Evolutionary conservation across 169 alveolate species (phyloP).

Genomic region (Babesia ovata): DNA sequence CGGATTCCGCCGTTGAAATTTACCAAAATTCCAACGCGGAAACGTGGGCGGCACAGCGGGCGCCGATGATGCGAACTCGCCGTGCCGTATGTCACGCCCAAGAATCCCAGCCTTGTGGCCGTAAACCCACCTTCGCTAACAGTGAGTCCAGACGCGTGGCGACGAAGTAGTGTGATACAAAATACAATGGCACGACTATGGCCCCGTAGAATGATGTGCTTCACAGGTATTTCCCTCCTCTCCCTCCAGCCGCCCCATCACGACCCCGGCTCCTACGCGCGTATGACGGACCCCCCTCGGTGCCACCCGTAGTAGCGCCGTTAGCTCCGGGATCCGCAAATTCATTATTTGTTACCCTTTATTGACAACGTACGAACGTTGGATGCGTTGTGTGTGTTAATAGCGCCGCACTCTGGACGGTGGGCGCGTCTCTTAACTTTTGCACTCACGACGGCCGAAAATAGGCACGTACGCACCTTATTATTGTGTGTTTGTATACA

Average conservation of each 20-base stretch:
- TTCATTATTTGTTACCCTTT: too few relatives aligned
- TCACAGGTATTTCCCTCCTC: neutral
- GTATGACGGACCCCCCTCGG: neutral
- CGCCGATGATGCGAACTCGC: neutral
- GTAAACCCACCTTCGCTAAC: slow-evolving; percentile 38
- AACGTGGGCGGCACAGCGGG: neutral
- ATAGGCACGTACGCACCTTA: neutral
- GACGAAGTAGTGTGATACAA: neutral
- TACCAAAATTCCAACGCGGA: neutral
- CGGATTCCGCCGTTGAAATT: neutral
- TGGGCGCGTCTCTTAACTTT: neutral
- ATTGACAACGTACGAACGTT: too few relatives aligned
- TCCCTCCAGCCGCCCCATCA: slow-evolving; percentile 41
- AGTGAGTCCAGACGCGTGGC: neutral
- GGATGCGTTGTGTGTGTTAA: neutral
- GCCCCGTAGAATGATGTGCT: neutral
- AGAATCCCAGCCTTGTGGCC: slow-evolving; percentile 18
- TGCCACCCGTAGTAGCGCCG: too few relatives aligned
- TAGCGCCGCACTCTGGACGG: slow-evolving; percentile 7
- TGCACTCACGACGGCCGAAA: neutral
- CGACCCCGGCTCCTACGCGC: slow-evolving; percentile 7
- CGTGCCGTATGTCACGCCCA: slow-evolving; percentile 3
- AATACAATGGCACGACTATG: slow-evolving; percentile 5
- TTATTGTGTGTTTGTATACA: neutral
- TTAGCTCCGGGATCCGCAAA: too few relatives aligned